These are phyloP conservation scores for Casuarina glauca DNA, from an alignment of 306 rosid species.

Conservation along the genomic window DNA sequence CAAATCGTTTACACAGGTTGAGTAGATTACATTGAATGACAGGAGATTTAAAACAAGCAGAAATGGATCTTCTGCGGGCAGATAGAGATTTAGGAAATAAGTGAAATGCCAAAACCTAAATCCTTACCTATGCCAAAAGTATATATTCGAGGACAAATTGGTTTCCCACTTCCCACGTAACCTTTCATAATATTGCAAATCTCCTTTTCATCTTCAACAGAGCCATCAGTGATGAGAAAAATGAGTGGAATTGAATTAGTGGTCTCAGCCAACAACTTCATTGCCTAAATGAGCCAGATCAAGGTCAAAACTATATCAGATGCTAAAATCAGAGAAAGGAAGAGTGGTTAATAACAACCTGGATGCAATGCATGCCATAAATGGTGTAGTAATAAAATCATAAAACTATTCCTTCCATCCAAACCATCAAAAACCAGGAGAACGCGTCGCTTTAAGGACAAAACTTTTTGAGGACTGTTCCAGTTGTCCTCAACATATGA, in stretches of 20 bases:
- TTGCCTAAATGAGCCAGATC: slow-evolving; percentile 59
- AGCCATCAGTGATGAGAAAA: slow-evolving; percentile 87
- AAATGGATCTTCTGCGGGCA: background rate
- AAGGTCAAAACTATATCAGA: slow-evolving; percentile 6
- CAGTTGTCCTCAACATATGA: background rate
- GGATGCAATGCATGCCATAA: background rate
- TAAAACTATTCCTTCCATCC: background rate
- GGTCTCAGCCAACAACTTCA: slow-evolving; percentile 62
- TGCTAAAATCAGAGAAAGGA: slow-evolving; percentile 14
- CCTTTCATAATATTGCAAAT: slow-evolving; percentile 66
- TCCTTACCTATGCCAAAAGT: slow-evolving; percentile 91
- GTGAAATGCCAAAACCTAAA: slow-evolving; percentile 12
- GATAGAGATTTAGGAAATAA: background rate
- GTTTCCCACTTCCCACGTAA: slow-evolving; percentile 38
- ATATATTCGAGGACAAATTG: slow-evolving; percentile 63
- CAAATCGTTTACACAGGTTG: background rate
- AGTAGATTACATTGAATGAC: background rate
- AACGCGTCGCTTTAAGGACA: background rate
- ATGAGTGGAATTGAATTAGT: slow-evolving; percentile 64
- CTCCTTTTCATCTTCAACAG: slow-evolving; percentile 84
- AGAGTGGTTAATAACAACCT: slow-evolving; percentile 2
- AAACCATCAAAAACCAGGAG: slow-evolving; percentile 10
- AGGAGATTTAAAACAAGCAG: background rate
- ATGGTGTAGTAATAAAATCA: slow-evolving; percentile 1
- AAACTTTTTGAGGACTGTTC: background rate